Conservation (phyloP, 768 basidiomycete species). For the Lentinula sp. region DNA sequence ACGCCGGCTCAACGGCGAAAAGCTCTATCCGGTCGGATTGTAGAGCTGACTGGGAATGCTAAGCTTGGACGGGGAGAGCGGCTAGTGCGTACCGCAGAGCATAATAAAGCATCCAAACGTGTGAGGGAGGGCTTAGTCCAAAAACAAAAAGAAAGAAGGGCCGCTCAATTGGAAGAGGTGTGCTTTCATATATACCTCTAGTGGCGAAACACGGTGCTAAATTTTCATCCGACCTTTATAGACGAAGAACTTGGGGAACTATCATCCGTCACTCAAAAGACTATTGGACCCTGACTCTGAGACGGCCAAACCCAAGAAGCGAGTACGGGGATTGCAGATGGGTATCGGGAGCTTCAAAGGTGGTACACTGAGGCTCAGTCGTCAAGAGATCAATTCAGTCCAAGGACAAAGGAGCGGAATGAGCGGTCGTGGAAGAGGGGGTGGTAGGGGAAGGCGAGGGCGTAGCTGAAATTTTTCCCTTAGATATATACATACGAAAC, state of each 20-base stretch:
- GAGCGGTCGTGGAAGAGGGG: constrained; percentile 16
- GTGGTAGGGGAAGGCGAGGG: constrained; percentile 17
- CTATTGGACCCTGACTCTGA: constrained; percentile 40
- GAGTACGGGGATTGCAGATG: constrained; percentile 66
- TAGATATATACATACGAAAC: background rate
- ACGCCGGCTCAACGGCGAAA: constrained; percentile 65
- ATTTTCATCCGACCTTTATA: constrained; percentile 20
- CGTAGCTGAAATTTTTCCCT: constrained; percentile 5
- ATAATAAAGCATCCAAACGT: constrained; percentile 62
- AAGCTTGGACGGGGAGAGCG: constrained; percentile 75
- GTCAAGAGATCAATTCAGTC: constrained; percentile 45
- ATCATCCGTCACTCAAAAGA: constrained; percentile 73
- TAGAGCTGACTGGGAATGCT: constrained; percentile 63
- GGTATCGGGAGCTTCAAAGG: constrained; percentile 73
- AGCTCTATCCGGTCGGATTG: constrained; percentile 70
- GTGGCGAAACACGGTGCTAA: background rate
- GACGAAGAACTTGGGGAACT: constrained; percentile 84
- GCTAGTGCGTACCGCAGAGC: constrained; percentile 52
- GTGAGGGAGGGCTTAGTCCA: constrained; percentile 64
- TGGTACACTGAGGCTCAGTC: constrained; percentile 62
- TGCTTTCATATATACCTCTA: constrained; percentile 12
- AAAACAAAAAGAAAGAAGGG: constrained; percentile 53
- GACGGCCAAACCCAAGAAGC: constrained; percentile 28
- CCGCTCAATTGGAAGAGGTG: constrained; percentile 65
- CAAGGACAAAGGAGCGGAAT: constrained; percentile 19